Evolutionary conservation across 345 rosid species (phyloP), one percentile per base, ranked within the genome.

Genomic region (Balakata baccata): DNA sequence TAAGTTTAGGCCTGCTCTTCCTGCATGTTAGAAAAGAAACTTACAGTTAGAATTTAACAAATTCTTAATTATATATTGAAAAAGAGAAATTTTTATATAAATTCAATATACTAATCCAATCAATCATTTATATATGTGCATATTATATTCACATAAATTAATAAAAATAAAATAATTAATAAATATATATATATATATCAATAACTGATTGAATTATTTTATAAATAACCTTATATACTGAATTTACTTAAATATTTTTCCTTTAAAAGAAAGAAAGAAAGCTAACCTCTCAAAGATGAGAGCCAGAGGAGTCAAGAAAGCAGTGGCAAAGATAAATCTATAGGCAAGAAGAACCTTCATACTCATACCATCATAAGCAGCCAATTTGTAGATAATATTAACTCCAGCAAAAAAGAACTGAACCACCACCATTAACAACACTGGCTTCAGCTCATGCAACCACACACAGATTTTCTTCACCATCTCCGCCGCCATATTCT

Each of bases 311-410:
- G 50, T 17, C 72, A 75, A 7, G 61, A 75, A 59, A 51, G 51
- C 60, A 22, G 68, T 12, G 8, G 67, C 78, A 61, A 75, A 59
- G 4, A 75, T 60, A 22, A 75, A 75, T 43, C 78, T 57, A 11
- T 51, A 75, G 12, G 78, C 78, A 37, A 68, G 52, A 0, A 69
- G 23, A 34, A 75, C 53, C 41, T 65, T 68, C 18, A 61, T 20
- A 14, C 25, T 75, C 78, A 75, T 75, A 43, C 63, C 78, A 68
- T 68, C 73, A 7, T 51, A 49, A 5, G 22, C 12, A 1, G 68
- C 68, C 62, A 75, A 51, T 45, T 69, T 68, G 58, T 75, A 75
- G n/a, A 75, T 12, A 6, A 75, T 64, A 52, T 69, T 68, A 13
- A 60, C 11, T 13, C 43, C 73, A 20, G 73, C 68, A 61, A 68